These are phyloP conservation scores for Hymenoscyphus linearis DNA, from an alignment of 2,329 filamentous ascomycete species.

Conservation along the genomic window DNA sequence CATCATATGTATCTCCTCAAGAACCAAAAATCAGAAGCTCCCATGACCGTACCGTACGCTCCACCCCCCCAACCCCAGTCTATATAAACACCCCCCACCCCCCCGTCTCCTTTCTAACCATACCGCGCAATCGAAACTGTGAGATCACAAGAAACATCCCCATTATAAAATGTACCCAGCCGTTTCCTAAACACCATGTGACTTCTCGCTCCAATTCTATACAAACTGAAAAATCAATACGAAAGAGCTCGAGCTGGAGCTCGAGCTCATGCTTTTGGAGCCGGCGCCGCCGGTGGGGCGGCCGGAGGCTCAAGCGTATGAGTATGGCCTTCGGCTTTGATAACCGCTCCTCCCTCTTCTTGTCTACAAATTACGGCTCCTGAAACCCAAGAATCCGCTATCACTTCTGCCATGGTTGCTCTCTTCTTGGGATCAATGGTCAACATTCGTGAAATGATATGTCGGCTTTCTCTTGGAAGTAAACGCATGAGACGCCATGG, in stretches of 20 bases:
- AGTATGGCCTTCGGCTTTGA: slow-evolving; percentile 69
- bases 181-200: slow-evolving; percentile 14
- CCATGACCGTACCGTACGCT: slow-evolving; percentile 26
- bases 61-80: slow-evolving; percentile 16
- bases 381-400: slow-evolving; percentile 86
- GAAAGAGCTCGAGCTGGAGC: neutral
- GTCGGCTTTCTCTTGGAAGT: slow-evolving; percentile 80
- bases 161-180: neutral
- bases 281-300: slow-evolving; percentile 34
- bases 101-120: slow-evolving; percentile 11
- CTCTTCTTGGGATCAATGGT: slow-evolving; percentile 79
- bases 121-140: neutral
- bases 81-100: slow-evolving; percentile 10
- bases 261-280: slow-evolving; percentile 19
- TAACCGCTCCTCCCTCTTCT: slow-evolving; percentile 63
- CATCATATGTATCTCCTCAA: slow-evolving; percentile 1
- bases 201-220: slow-evolving; percentile 13
- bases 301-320: slow-evolving; percentile 77
- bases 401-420: slow-evolving; percentile 78
- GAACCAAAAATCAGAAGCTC: slow-evolving; percentile 2
- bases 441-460: slow-evolving; percentile 89
- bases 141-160: neutral
- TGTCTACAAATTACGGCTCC: slow-evolving; percentile 81
- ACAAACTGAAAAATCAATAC: neutral
- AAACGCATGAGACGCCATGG: slow-evolving; percentile 86